phyloP scores from a whole-genome alignment of 495 filamentous ascomycete species.

The Bryoglossum gracile region DNA sequence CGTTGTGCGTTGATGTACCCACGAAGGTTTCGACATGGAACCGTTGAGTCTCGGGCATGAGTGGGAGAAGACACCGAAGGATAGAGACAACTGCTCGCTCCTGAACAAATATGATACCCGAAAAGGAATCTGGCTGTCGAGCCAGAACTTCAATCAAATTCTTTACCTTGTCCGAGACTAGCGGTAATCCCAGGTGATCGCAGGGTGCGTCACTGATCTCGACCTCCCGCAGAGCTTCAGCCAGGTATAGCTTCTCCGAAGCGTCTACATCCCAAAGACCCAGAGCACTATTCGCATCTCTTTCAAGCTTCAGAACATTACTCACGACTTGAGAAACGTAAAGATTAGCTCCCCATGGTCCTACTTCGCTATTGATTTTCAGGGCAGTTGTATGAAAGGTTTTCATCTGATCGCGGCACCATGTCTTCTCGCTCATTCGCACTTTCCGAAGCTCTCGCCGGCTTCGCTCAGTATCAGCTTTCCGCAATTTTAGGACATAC shows the following conservation, averaged over 20 bases:
- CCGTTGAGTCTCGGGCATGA: slow-evolving; percentile 34
- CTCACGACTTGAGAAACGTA: slow-evolving; percentile 55
- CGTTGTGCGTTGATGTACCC: slow-evolving; percentile 53
- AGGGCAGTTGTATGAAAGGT: slow-evolving; percentile 42
- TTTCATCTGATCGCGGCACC: slow-evolving; percentile 55
- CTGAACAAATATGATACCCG: slow-evolving; percentile 70
- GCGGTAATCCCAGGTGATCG: slow-evolving; percentile 20
- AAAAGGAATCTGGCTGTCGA: slow-evolving; percentile 19
- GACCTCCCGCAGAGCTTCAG: slow-evolving; percentile 40
- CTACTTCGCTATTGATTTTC: slow-evolving; percentile 48
- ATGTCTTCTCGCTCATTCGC: slow-evolving; percentile 49
- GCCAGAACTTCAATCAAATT: slow-evolving; percentile 30
- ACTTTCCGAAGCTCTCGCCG: slow-evolving; percentile 37
- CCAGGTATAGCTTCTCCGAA: slow-evolving; percentile 56
- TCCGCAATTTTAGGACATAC: slow-evolving; percentile 47
- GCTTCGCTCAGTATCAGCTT: slow-evolving; percentile 31
- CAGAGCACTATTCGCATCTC: slow-evolving; percentile 27
- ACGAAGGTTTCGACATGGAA: slow-evolving; percentile 63
- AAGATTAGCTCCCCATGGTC: slow-evolving; percentile 63
- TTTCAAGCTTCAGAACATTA: slow-evolving; percentile 34
- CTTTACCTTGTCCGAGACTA: slow-evolving; percentile 27
- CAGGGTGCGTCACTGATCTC: slow-evolving; percentile 27
- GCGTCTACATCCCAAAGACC: slow-evolving; percentile 10
- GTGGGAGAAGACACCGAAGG: slow-evolving; percentile 60
- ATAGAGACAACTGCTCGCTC: slow-evolving; percentile 66